Percentiles rank a stretch among this genome's conserved stretches.
These are phyloP conservation scores for Phytopythium boreale DNA, from an alignment of 352 stramenopile genomes.

Conservation along the genomic window DNA sequence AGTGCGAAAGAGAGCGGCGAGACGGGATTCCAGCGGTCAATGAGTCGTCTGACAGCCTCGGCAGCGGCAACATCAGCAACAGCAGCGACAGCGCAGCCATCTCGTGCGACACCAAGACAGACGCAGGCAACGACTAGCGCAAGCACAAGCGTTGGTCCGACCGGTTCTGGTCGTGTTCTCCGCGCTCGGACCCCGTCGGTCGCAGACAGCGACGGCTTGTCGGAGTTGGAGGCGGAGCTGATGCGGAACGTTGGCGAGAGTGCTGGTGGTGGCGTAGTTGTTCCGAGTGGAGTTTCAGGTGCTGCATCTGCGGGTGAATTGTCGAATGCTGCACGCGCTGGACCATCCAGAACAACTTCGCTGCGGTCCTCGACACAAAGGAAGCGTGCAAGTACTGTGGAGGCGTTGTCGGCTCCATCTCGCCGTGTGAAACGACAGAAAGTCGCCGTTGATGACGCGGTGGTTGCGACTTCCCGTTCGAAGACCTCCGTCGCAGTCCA, in stretches of 20 bases:
- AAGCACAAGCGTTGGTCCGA: background rate
- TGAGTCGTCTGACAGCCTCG: no score
- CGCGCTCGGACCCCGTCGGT: conserved; percentile 9
- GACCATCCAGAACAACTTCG: no score
- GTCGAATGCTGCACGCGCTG: no score
- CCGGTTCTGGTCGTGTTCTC: background rate
- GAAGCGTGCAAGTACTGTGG: no score
- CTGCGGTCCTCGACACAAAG: no score
- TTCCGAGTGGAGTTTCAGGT: no score
- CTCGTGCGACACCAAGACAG: background rate
- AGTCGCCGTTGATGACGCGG: background rate
- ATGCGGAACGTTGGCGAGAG: background rate
- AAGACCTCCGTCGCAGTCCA: background rate
- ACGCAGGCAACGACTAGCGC: background rate
- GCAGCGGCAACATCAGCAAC: no score
- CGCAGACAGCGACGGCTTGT: conserved; percentile 28
- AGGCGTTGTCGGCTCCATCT: background rate
- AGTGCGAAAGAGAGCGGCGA: no score
- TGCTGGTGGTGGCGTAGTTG: background rate
- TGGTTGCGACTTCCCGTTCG: background rate
- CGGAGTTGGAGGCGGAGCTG: conserved; percentile 7
- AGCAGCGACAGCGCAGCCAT: background rate
- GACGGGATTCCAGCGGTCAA: no score
- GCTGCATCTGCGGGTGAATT: no score
- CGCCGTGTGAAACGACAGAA: background rate